Percentiles rank a stretch among this genome's conserved stretches.
Evolutionary conservation across 129 eudicot genomes (phyloP).

Genomic region (Artemisia tridentata): DNA sequence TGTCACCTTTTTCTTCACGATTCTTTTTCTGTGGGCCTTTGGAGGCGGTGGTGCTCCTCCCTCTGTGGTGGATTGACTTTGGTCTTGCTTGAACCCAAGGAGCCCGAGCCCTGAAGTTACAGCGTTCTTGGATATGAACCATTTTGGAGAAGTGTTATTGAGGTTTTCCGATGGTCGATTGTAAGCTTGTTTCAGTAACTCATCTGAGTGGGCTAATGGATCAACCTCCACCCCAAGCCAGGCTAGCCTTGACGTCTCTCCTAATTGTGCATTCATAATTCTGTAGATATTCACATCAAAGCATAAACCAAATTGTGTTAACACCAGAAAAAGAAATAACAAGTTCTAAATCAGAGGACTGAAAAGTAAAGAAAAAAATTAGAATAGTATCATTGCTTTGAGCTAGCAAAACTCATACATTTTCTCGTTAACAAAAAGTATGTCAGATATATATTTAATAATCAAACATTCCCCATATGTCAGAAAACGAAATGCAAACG

Average conservation of each 20-base stretch:
- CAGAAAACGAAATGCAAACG: no score
- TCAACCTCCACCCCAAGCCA: conserved; percentile 96
- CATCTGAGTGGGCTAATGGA: conserved; percentile 72
- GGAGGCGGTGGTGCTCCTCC: conserved; percentile 53
- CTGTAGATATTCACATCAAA: conserved; percentile 38
- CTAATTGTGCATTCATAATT: conserved; percentile 80
- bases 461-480: no score
- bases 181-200: conserved; percentile 64
- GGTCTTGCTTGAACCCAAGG: conserved; percentile 73
- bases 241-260: conserved; percentile 87
- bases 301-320: background rate
- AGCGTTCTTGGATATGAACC: conserved; percentile 87
- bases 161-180: conserved; percentile 59
- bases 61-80: conserved; percentile 40
- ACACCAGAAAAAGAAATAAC: background rate
- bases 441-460: no score
- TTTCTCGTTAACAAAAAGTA: no score
- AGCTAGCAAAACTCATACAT: no score
- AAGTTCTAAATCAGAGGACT: background rate
- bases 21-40: conserved; percentile 78
- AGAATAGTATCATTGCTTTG: background rate
- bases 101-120: conserved; percentile 86
- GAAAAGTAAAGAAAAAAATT: background rate
- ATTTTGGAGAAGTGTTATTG: conserved; percentile 49
- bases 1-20: conserved; percentile 72